Evolutionary conservation across 257 asterid genomes (phyloP).

Genomic region (Solanum virginianum): DNA sequence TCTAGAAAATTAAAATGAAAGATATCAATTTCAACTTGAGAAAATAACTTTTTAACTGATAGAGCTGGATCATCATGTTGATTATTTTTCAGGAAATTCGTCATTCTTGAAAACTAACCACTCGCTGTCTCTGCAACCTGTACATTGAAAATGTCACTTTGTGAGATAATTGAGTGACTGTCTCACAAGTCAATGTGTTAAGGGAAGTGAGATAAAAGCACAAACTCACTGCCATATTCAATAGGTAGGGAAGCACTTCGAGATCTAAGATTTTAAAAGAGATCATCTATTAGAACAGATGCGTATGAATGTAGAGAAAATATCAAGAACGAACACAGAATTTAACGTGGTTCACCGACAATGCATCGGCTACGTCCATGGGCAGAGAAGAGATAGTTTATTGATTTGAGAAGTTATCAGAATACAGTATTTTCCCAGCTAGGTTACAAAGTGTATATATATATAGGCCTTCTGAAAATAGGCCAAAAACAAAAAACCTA

Average conservation of each 20-base stretch:
- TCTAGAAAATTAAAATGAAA: neutral
- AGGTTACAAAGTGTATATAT: too few relatives aligned
- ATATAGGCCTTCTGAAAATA: too few relatives aligned
- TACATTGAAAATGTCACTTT: neutral
- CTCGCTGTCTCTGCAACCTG: neutral
- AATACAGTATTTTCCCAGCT: too few relatives aligned
- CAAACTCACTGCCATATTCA: neutral
- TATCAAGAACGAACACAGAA: too few relatives aligned
- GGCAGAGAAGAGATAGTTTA: too few relatives aligned
- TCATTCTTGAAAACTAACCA: neutral
- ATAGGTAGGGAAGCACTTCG: too few relatives aligned
- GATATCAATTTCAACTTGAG: neutral
- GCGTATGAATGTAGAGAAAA: too few relatives aligned
- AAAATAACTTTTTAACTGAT: neutral
- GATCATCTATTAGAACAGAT: too few relatives aligned
- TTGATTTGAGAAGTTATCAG: too few relatives aligned
- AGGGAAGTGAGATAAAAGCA: neutral
- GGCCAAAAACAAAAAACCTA: too few relatives aligned
- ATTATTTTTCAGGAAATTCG: neutral
- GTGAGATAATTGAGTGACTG: neutral
- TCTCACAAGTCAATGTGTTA: neutral
- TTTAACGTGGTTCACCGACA: too few relatives aligned
- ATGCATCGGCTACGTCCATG: too few relatives aligned
- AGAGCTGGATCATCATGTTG: neutral
- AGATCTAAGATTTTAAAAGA: neutral